phyloP scores from a whole-genome alignment of 1,139 yeast genomes.

The Zygosaccharomyces sapae region DNA sequence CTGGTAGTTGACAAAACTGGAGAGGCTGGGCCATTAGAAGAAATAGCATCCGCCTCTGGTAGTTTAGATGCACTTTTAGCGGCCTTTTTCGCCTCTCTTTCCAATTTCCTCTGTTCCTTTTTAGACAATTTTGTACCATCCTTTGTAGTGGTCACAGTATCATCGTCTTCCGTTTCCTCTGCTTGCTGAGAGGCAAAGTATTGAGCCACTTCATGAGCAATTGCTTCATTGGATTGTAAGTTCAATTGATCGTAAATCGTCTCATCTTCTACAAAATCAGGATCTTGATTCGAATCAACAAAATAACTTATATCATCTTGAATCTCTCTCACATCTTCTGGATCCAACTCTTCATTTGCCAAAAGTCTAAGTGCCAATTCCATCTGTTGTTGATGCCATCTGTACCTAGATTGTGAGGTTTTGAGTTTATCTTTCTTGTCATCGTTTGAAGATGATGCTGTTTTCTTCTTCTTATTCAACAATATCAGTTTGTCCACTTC shows the following conservation, averaged over 20 bases:
- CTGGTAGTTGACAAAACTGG: slow-evolving; percentile 10
- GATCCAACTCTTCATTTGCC: slow-evolving; percentile 61
- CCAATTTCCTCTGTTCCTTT: slow-evolving; percentile 35
- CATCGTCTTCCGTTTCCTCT: slow-evolving; percentile 26
- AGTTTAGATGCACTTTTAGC: slow-evolving; percentile 34
- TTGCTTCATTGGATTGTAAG: slow-evolving; percentile 52
- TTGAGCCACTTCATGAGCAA: slow-evolving; percentile 45
- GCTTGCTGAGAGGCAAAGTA: slow-evolving; percentile 37
- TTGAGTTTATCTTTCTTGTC: slow-evolving; percentile 51
- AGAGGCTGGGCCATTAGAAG: slow-evolving; percentile 15
- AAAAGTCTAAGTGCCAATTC: slow-evolving; percentile 59
- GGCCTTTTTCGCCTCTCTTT: slow-evolving; percentile 37
- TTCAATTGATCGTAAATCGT: slow-evolving; percentile 68
- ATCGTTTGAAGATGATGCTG: slow-evolving; percentile 45
- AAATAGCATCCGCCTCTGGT: slow-evolving; percentile 21
- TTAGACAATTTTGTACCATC: slow-evolving; percentile 33
- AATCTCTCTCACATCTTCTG: slow-evolving; percentile 56
- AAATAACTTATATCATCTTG: slow-evolving; percentile 70
- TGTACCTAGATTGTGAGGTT: slow-evolving; percentile 41
- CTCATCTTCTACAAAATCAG: slow-evolving; percentile 72
- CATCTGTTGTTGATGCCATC: slow-evolving; percentile 61
- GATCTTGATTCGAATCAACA: slow-evolving; percentile 66
- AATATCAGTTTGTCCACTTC: slow-evolving; percentile 48
- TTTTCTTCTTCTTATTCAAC: slow-evolving; percentile 48
- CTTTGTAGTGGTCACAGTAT: slow-evolving; percentile 14